Base-by-base conservation (phyloP, 305 asterid genomes). In the Solanum chacoense region DNA sequence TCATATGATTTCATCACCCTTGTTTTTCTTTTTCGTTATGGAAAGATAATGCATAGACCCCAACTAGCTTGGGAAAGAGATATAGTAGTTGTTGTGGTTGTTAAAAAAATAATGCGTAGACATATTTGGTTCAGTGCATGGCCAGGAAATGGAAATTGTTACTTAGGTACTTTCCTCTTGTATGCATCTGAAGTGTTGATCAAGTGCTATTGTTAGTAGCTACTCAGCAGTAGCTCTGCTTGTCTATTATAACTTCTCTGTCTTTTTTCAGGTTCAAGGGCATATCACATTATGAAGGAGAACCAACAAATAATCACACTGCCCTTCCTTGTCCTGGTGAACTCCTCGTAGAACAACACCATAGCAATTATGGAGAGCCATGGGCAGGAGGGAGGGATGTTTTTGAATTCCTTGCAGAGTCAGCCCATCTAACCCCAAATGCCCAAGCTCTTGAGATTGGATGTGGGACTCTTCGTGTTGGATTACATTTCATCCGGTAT, bases 301-400 rank as follows among this genome's bases (percentile, higher is more conserved):
- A 92, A 88, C 96, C 92, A 87, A 94, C 95, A 73, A 93, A 87
- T 87, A 97, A 96, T 92, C 98, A 96, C 93, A 97, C 99, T 18
- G 95, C 98, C 88, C 93, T 97, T 34, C 98, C 99, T 16, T 97
- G 99, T 88, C 99, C 99, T 0, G 98, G 98, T 10, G 97, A 95
- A 88, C 94, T 97, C 74, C 98, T 97, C 6, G 99, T 97, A 2
- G 99, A 97, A 92, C 95, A 95, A 88, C 99, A 97, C 90, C 99
- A 96, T 92, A 97, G 99, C 94, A 93, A 96, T 90, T 97, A 97
- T 32, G 99, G 99, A 72, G 99, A 97, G 93, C 99, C 99, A 38
- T 97, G 99, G 99, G 99, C 99, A 3, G 99, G 99, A 69, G 99
- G 99, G 80, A 93, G 99, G 65, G 99, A 97, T 84, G 98, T 94